Evolutionary conservation across 1,284 basidiomycete genomes (phyloP).

Genomic region (Leccinum angustisporum): DNA sequence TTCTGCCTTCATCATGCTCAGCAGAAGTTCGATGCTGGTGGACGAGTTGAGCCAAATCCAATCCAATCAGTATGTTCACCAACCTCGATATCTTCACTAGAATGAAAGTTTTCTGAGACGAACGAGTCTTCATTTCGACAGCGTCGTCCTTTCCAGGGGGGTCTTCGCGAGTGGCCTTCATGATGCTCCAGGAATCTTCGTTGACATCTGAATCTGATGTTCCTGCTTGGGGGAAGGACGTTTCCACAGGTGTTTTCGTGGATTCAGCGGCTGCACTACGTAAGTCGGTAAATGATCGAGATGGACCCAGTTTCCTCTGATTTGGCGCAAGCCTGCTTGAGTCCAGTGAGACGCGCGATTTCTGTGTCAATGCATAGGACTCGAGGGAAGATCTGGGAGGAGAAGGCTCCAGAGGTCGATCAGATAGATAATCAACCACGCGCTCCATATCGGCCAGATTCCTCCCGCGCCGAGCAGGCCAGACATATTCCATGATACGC

Average conservation of each 20-base stretch:
- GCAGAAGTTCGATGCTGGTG: constrained; percentile 58
- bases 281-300: constrained; percentile 71
- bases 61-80: constrained; percentile 27
- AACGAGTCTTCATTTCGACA: constrained; percentile 74
- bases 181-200: constrained; percentile 26
- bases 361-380: constrained; percentile 40
- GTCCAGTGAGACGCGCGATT: constrained; percentile 33
- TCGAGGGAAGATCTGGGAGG: constrained; percentile 43
- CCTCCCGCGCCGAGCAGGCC: constrained; percentile 60
- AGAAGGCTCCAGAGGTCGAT: constrained; percentile 15
- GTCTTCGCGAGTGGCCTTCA: constrained; percentile 22
- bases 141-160: constrained; percentile 50
- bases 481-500: constrained; percentile 89
- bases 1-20: constrained; percentile 70
- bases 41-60: constrained; percentile 15
- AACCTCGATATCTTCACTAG: constrained; percentile 77
- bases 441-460: constrained; percentile 23
- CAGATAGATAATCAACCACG: constrained; percentile 20
- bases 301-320: constrained; percentile 54
- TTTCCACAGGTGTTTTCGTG: constrained; percentile 24
- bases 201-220: constrained; percentile 24
- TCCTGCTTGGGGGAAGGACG: constrained; percentile 16
- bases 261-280: constrained; percentile 47
- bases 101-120: constrained; percentile 82
- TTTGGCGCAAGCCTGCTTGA: constrained; percentile 31